These are phyloP conservation scores for Talaromyces albobiverticillius DNA, from an alignment of 2,329 filamentous ascomycete species.

Conservation along the genomic window DNA sequence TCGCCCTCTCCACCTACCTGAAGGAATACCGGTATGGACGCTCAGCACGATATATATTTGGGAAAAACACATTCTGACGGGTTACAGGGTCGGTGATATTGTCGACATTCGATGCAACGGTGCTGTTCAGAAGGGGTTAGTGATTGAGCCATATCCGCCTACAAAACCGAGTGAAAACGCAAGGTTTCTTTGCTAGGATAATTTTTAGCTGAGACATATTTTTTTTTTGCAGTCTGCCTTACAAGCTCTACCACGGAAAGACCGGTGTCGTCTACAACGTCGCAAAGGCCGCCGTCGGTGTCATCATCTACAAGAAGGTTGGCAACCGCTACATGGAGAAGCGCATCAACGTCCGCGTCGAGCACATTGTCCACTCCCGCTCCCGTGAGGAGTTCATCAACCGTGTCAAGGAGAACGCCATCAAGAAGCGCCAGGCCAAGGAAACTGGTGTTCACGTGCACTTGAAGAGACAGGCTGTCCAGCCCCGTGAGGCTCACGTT, in stretches of 20 bases:
- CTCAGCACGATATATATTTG: conserved; percentile 13
- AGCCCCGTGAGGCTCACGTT: conserved; percentile 76
- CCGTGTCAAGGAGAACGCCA: conserved; percentile 95
- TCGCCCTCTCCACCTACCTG: conserved; percentile 91
- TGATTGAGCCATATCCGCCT: conserved; percentile 25
- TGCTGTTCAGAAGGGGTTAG: conserved; percentile 96
- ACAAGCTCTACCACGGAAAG: conserved; percentile 99
- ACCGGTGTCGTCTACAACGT: conserved; percentile 99
- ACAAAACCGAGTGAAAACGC: neutral
- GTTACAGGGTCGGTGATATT: conserved; percentile 84
- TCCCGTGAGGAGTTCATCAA: conserved; percentile 95
- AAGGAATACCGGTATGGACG: conserved; percentile 76
- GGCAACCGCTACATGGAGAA: conserved; percentile 99
- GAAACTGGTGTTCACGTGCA: conserved; percentile 79
- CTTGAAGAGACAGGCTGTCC: conserved; percentile 84
- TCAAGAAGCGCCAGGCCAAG: conserved; percentile 90
- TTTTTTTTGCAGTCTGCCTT: conserved; percentile 71
- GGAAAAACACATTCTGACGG: conserved; percentile 44
- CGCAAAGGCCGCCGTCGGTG: conserved; percentile 93
- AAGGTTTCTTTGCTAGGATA: neutral
- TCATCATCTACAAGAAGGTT: conserved; percentile 99
- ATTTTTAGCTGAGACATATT: conserved; percentile 22
- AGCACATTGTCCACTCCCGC: conserved; percentile 93
- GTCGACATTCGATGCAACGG: conserved; percentile 99
- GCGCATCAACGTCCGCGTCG: conserved; percentile 97